Base-by-base conservation (phyloP, 371 early-diverging fungal genomes). In the Amoeboaphelidium protococcarum region DNA sequence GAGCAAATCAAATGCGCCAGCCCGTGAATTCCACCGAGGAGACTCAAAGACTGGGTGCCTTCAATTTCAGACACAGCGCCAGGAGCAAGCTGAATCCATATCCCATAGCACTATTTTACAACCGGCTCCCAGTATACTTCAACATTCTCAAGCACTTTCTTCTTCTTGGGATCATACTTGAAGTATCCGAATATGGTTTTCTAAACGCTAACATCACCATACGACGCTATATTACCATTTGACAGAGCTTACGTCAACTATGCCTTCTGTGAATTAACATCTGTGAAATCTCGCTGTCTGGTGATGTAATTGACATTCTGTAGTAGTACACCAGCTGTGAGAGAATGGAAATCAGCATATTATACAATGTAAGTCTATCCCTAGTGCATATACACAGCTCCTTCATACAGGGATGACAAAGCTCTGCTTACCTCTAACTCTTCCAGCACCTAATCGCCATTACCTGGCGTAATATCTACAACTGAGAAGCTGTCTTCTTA, bases 401-500 rank as follows among this genome's bases (percentile, higher is more conserved):
- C 64, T 60, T 74, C 69, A 49, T 74, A 71, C 4, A 74, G 57
- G 22, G 69, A 69, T 52, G 68, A 72, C 1, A 66, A 60, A 25
- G 63, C 74, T 19, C 73, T 51, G 21, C 50, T 44, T 0, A 58
- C 47, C 46, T 76, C 74, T 4, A 76, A 53, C 25, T 68, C 68
- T 53, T 76, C 77, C 6, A 76, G 40, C 41, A 42, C 45, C 22
- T 53, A 47, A n/a, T n/a, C n/a, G n/a, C n/a, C n/a, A n/a, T n/a
- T n/a, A n/a, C n/a, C n/a, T 40, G 60, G 60, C 0, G 68, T 65
- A 3, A 63, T 56, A 46, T 76, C 73, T 23, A 73, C 58, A 3
- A 76, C 65, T 3, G 58, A 62, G 52, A 62, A 69, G 0, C 42
- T 43, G 0, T 61, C 68, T 16, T 68, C 64, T 2, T 56, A 54